Conservation (phyloP, 148 eudicot species). For the Heliosperma pusillum region DNA sequence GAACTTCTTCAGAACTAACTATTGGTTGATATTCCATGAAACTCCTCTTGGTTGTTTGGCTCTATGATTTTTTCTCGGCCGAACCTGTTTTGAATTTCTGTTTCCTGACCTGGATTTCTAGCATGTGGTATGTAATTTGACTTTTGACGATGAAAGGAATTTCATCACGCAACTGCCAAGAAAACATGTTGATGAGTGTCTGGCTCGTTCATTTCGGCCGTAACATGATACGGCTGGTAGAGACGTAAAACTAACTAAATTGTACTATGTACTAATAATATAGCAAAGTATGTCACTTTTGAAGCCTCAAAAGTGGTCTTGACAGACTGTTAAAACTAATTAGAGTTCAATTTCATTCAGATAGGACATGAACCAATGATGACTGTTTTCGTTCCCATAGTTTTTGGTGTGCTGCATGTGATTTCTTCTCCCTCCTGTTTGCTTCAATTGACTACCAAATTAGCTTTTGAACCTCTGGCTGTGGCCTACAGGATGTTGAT, state of each 20-base stretch:
- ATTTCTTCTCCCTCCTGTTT: neutral
- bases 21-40: too few relatives aligned
- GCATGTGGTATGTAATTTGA: neutral
- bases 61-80: neutral
- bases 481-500: neutral
- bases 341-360: neutral
- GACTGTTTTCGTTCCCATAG: neutral
- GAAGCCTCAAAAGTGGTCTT: neutral
- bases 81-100: neutral
- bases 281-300: neutral
- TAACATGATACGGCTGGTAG: neutral
- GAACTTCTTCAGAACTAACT: too few relatives aligned
- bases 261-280: too few relatives aligned
- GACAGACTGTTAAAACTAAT: neutral
- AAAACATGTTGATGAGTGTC: neutral
- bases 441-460: neutral
- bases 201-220: neutral
- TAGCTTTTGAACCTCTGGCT: neutral
- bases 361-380: neutral
- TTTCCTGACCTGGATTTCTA: neutral
- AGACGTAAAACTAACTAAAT: too few relatives aligned
- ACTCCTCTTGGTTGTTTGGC: neutral
- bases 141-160: neutral
- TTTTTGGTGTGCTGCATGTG: neutral
- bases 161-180: neutral